Base-by-base conservation (phyloP, 2,329 filamentous ascomycete genomes). In the Fusarium cicatricum region DNA sequence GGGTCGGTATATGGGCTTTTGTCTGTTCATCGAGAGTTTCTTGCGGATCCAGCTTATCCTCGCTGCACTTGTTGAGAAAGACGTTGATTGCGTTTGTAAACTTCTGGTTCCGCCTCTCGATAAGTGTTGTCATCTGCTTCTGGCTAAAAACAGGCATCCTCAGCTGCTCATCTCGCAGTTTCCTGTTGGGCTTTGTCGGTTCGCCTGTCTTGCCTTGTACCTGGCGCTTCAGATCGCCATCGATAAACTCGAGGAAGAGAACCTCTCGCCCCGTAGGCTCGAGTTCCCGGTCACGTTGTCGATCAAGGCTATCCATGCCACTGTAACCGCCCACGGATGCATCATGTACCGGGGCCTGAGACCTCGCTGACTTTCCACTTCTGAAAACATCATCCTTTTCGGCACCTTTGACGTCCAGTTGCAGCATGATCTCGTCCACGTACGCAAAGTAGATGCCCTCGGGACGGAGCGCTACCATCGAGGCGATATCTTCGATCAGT, bases 121-220 rank as follows among this genome's bases (percentile, higher is more conserved):
- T 97, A 64, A 97, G 74, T 46, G 82, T 84, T 71, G 90, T 87
- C 90, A 98, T 92, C 75, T 97, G 92, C 73, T 93, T 93, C 74
- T 97, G 93, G 60, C 91, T 92, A 77, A 87, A 97, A 9, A 96
- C 90, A 0, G 94, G 95, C 87, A 97, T 92, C 74, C 90, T 96
- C 64, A 98, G 71, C 56, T 91, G 86, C 68, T 97, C 92, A 16
- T 93, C 85, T 54, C 86, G 83, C 60, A 92, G 78, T 68, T 85
- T 90, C 52, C 86, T 83, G 11, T 81, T 86, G 1, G 89, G 83
- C 49, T 87, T 89, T 0, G 82, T 86, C 1, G 88, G 82, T 72
- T 93, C 87, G 1, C 90, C 90, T 0, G 89, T 90, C 48, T 85
- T 84, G 71, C 89, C 79, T 47, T 82, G 79, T 1, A 92, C 89